phyloP scores from a whole-genome alignment of 805 yeast genomes.

The Cyberlindnera galapagoensis region DNA sequence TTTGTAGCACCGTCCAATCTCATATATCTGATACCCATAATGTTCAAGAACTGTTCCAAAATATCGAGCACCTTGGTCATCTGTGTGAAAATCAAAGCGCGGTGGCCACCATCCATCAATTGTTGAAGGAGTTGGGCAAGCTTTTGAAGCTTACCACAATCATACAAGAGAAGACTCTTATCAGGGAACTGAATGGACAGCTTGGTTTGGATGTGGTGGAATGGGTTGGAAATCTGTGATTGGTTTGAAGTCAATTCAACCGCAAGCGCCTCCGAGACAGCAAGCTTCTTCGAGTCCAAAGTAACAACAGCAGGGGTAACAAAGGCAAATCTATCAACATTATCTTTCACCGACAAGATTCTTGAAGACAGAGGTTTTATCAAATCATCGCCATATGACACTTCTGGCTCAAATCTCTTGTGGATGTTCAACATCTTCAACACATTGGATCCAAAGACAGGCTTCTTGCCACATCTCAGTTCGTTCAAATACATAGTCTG shows the following conservation, averaged over 20 bases:
- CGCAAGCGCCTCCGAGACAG: slow-evolving; percentile 34
- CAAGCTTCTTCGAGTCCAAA: slow-evolving; percentile 55
- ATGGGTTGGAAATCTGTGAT: slow-evolving; percentile 37
- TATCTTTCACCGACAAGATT: slow-evolving; percentile 35
- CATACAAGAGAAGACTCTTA: slow-evolving; percentile 83
- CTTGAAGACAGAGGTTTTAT: slow-evolving; percentile 38
- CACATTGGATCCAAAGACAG: slow-evolving; percentile 61
- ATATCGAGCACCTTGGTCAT: slow-evolving; percentile 96
- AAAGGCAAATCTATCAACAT: slow-evolving; percentile 71
- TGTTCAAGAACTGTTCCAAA: slow-evolving; percentile 85
- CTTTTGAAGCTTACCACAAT: slow-evolving; percentile 93
- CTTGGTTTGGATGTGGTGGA: slow-evolving; percentile 81
- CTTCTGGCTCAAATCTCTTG: slow-evolving; percentile 23
- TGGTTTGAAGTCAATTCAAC: slow-evolving; percentile 26
- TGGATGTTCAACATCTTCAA: slow-evolving; percentile 33
- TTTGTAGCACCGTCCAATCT: slow-evolving; percentile 96
- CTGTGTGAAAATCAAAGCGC: slow-evolving; percentile 94
- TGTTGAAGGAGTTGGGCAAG: slow-evolving; percentile 70
- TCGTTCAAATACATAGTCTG: slow-evolving; percentile 59
- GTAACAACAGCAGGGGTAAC: slow-evolving; percentile 84
- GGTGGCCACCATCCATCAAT: slow-evolving; percentile 78
- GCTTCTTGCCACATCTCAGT: slow-evolving; percentile 57
- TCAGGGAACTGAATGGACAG: slow-evolving; percentile 95
- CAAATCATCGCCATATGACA: slow-evolving; percentile 23
- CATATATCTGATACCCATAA: slow-evolving; percentile 91